These are phyloP conservation scores for Paramecium octaurelia DNA, from an alignment of 73 alveolate species.

Conservation along the genomic window DNA sequence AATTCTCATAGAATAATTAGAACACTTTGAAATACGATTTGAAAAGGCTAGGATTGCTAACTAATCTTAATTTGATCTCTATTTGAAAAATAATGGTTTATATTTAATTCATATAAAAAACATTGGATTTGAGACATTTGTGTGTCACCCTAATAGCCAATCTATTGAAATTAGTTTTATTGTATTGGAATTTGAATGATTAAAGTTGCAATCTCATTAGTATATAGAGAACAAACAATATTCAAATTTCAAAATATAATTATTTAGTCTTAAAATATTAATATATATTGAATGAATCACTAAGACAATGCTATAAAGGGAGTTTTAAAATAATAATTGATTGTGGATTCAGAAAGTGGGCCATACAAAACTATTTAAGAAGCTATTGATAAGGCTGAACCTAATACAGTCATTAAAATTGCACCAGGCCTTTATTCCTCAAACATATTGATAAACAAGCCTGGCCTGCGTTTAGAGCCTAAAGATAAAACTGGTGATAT, in stretches of 20 bases:
- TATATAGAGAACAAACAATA: neutral
- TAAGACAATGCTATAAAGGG: conserved; percentile 2
- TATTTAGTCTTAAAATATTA: neutral
- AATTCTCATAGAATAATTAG: neutral
- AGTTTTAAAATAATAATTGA: neutral
- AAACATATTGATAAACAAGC: conserved; percentile 40
- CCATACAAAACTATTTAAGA: conserved; percentile 69
- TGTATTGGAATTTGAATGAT: too few species aligned
- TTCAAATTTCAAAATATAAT: neutral
- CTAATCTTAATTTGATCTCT: neutral
- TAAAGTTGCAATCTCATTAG: neutral
- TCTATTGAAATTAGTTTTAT: too few species aligned
- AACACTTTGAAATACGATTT: neutral
- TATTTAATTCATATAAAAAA: too few species aligned
- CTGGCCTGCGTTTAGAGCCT: conserved; percentile 51
- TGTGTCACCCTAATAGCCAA: too few species aligned
- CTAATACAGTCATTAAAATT: conserved; percentile 68
- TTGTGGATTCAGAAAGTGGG: conserved; percentile 68
- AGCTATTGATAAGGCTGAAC: conserved; percentile 77
- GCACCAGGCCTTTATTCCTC: conserved; percentile 58
- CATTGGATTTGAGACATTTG: neutral
- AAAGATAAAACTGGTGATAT: conserved; percentile 57
- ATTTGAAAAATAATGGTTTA: neutral
- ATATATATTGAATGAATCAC: neutral
- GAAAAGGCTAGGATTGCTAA: neutral